phyloP scores from a whole-genome alignment of 257 asterid species.

The Plantago ovata region DNA sequence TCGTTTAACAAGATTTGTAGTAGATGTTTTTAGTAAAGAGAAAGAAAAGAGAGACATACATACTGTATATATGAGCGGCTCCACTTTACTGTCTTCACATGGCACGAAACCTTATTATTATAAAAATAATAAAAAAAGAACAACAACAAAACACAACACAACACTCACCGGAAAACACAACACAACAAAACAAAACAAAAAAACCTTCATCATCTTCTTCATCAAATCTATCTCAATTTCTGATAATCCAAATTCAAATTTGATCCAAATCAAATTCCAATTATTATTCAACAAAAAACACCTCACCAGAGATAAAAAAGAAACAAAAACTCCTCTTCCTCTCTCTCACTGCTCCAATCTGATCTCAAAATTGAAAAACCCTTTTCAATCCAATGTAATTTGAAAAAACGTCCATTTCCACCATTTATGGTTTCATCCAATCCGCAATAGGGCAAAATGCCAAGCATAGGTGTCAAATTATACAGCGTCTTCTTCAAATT shows the following conservation, averaged over 20 bases:
- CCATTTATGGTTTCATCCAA: neutral
- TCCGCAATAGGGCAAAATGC: slow-evolving; percentile 55
- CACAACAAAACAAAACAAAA: neutral
- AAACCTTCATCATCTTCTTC: slow-evolving; percentile 23
- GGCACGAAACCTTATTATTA: slow-evolving; percentile 21
- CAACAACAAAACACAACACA: slow-evolving; percentile 8
- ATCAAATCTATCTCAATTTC: slow-evolving; percentile 23
- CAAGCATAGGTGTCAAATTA: slow-evolving; percentile 84
- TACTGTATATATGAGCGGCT: neutral
- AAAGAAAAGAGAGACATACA: neutral
- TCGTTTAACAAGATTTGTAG: too few species aligned
- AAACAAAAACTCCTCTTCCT: neutral
- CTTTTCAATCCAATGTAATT: slow-evolving; percentile 14
- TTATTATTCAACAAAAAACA: too few species aligned
- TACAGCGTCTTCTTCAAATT: slow-evolving; percentile 91
- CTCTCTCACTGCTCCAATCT: slow-evolving; percentile 10
- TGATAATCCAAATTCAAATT: slow-evolving; percentile 7
- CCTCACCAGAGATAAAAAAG: too few species aligned
- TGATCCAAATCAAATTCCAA: neutral
- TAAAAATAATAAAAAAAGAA: too few species aligned
- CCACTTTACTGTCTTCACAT: slow-evolving; percentile 14
- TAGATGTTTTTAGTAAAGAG: too few species aligned
- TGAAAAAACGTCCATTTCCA: neutral
- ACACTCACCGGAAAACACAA: neutral
- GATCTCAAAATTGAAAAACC: slow-evolving; percentile 1